A percentile compares a stretch with the other conserved stretches of the same genome.
Conservation (phyloP, 805 yeast genomes). For the Candida ovalis region DNA sequence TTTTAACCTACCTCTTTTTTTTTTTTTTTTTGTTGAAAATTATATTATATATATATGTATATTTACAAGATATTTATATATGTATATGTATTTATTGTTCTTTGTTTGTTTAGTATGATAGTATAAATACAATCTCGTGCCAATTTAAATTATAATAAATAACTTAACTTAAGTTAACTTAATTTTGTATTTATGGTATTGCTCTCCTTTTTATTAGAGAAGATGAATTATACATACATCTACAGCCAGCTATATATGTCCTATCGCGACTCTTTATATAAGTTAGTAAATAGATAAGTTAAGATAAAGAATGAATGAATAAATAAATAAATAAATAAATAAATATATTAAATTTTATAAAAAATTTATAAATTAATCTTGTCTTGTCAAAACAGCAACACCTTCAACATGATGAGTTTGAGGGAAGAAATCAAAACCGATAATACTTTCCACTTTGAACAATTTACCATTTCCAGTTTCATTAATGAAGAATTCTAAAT, state of each 20-base stretch:
- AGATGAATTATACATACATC: too few relatives aligned
- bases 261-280: too few relatives aligned
- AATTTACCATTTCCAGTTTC: constrained; percentile 57
- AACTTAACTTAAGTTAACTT: too few relatives aligned
- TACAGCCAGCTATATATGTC: too few relatives aligned
- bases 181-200: too few relatives aligned
- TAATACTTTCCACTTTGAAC: constrained; percentile 74
- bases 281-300: too few relatives aligned
- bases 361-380: not conserved
- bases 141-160: too few relatives aligned
- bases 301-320: too few relatives aligned
- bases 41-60: not conserved
- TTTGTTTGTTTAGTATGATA: not conserved
- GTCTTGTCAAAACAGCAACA: constrained; percentile 40
- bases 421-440: constrained; percentile 93
- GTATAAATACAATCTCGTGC: not conserved
- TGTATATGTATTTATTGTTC: not conserved
- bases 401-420: constrained; percentile 59
- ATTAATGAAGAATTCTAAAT: constrained; percentile 74
- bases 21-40: constrained; percentile 5
- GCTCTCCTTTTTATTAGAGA: too few relatives aligned
- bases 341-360: not conserved
- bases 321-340: not conserved
- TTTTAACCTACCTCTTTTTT: not conserved
- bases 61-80: not conserved